These are phyloP conservation scores for Aphanomyces astaci DNA, from an alignment of 352 stramenopile species.

Conservation along the genomic window DNA sequence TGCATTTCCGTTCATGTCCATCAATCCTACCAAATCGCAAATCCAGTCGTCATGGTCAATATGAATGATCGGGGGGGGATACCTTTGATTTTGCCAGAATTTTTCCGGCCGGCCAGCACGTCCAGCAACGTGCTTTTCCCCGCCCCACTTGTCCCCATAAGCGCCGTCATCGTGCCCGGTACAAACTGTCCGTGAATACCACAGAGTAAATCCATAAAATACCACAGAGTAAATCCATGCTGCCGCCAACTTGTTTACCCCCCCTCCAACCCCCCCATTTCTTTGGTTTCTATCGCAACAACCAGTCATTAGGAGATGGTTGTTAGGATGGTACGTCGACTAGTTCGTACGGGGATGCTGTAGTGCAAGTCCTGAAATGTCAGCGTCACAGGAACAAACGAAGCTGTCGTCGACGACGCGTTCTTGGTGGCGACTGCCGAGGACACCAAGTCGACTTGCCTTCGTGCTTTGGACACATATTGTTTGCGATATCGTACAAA, in stretches of 20 bases:
- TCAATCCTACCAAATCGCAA: constrained; percentile 21
- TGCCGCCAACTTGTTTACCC: too few species aligned
- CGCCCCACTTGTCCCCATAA: constrained; percentile 68
- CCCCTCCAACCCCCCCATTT: constrained; percentile 29
- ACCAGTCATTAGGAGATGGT: background rate
- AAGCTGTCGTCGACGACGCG: background rate
- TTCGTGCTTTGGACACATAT: background rate
- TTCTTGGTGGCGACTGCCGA: too few species aligned
- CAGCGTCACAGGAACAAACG: constrained; percentile 36
- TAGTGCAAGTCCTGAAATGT: constrained; percentile 49
- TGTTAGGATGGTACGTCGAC: background rate
- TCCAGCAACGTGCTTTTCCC: constrained; percentile 94
- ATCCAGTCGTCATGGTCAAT: background rate
- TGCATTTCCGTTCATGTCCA: constrained; percentile 63
- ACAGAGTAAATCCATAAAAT: constrained; percentile 56
- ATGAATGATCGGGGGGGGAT: background rate
- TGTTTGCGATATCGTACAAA: constrained; percentile 19
- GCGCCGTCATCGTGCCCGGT: constrained; percentile 47
- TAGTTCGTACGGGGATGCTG: constrained; percentile 34
- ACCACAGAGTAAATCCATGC: too few species aligned
- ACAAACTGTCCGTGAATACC: constrained; percentile 42
- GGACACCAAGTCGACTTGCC: background rate
- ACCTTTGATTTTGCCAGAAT: constrained; percentile 73
- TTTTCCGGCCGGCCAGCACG: constrained; percentile 91
- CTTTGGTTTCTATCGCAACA: constrained; percentile 29